Evolutionary conservation across 192 early-diverging fungal genomes (phyloP).

Genomic region (Diversispora epigaea): DNA sequence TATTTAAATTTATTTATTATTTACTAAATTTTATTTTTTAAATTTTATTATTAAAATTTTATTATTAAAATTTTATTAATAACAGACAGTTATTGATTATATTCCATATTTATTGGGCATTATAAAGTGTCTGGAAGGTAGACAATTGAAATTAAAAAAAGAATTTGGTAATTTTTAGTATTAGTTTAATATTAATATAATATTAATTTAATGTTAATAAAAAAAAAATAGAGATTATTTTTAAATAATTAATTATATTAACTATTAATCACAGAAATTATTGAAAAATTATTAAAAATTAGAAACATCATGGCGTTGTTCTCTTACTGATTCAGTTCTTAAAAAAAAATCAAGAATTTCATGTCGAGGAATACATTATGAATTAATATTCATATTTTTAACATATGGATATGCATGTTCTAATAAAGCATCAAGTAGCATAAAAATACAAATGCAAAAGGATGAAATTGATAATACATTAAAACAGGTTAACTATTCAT

Average conservation of each 20-base stretch:
- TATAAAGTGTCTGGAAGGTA: slow-evolving; percentile 40
- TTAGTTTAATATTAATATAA: no score
- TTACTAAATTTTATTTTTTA: not conserved
- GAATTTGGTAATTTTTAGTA: slow-evolving; percentile 34
- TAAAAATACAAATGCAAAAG: slow-evolving; percentile 28
- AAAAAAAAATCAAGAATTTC: slow-evolving; percentile 51
- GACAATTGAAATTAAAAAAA: slow-evolving; percentile 36
- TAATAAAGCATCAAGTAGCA: slow-evolving; percentile 36
- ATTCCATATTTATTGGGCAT: slow-evolving; percentile 48
- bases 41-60: not conserved
- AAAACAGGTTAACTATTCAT: slow-evolving; percentile 12
- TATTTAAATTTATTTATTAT: not conserved
- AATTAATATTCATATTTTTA: slow-evolving; percentile 55
- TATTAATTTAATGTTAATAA: no score
- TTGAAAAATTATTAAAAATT: not conserved
- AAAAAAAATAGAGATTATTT: no score
- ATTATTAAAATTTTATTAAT: not conserved
- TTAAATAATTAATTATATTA: no score
- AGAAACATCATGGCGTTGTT: slow-evolving; percentile 63
- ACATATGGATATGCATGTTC: slow-evolving; percentile 57
- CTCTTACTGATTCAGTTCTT: slow-evolving; percentile 47
- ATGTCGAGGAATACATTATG: slow-evolving; percentile 52
- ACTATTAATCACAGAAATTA: not conserved
- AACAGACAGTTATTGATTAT: slow-evolving; percentile 50
- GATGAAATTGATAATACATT: slow-evolving; percentile 21